Evolutionary conservation across 2,329 filamentous ascomycete genomes (phyloP).

Genomic region (Colletotrichum somersetense): DNA sequence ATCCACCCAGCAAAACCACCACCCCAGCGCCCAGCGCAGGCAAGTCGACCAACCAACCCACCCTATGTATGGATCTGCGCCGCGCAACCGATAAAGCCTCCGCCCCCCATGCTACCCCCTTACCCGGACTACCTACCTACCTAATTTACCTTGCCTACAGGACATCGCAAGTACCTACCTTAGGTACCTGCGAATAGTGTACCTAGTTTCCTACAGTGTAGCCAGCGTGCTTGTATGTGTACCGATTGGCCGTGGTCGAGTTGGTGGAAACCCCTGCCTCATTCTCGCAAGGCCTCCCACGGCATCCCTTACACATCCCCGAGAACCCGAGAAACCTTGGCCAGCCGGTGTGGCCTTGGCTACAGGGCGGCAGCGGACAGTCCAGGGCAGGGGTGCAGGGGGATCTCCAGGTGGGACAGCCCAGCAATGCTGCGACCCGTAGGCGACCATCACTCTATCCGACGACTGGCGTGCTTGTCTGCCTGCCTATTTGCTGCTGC

Average conservation of each 20-base stretch:
- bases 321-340: constrained; percentile 33
- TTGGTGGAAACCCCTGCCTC: constrained; percentile 28
- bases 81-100: constrained; percentile 34
- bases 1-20: background rate
- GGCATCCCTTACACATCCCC: constrained; percentile 26
- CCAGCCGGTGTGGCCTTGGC: constrained; percentile 28
- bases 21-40: background rate
- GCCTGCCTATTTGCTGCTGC: background rate
- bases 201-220: background rate
- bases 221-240: background rate
- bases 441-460: background rate
- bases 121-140: background rate
- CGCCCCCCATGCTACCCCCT: constrained; percentile 22
- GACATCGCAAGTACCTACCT: too few species aligned
- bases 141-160: too few species aligned
- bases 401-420: constrained; percentile 30
- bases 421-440: constrained; percentile 26
- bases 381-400: background rate
- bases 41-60: background rate
- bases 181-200: too few species aligned
- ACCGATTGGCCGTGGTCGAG: constrained; percentile 22
- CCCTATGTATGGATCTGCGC: constrained; percentile 15
- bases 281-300: constrained; percentile 19
- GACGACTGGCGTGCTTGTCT: background rate
- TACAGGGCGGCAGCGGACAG: constrained; percentile 6